Evolutionary conservation across 352 stramenopile genomes (phyloP).

Genomic region (Globisporangium splendens): DNA sequence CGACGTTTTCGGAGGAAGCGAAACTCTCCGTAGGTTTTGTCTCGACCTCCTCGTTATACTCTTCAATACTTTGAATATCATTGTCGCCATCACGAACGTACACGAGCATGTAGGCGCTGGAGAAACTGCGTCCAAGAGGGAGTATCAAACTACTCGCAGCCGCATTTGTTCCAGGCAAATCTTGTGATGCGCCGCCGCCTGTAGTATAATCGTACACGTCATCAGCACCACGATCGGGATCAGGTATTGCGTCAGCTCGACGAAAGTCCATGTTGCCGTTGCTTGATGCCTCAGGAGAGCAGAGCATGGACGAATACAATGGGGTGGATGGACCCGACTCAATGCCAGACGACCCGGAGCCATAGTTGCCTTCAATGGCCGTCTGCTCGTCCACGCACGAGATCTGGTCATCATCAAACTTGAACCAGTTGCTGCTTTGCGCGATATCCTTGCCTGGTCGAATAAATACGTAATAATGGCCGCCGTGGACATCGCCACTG

Average conservation of each 20-base stretch:
- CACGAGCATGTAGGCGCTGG: constrained; percentile 88
- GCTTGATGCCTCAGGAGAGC: constrained; percentile 33
- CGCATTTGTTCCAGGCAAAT: constrained; percentile 8
- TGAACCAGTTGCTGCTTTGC: constrained; percentile 69
- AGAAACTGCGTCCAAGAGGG: constrained; percentile 62
- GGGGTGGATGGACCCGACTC: constrained; percentile 33
- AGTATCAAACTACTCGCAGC: constrained; percentile 40
- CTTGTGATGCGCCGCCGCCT: background rate
- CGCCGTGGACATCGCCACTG: constrained; percentile 82
- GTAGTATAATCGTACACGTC: constrained; percentile 48
- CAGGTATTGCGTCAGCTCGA: constrained; percentile 34
- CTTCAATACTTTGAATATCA: constrained; percentile 55
- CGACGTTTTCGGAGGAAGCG: background rate
- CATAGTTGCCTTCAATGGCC: constrained; percentile 80
- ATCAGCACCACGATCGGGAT: constrained; percentile 13
- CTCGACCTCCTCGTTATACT: constrained; percentile 9
- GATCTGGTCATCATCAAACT: constrained; percentile 87
- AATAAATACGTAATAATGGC: constrained; percentile 90
- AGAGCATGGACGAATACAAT: constrained; percentile 52
- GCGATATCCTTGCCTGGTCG: constrained; percentile 64
- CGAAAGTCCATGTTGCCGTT: constrained; percentile 30
- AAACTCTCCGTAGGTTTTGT: background rate
- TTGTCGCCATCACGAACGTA: constrained; percentile 80
- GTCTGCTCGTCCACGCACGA: constrained; percentile 62
- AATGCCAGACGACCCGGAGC: constrained; percentile 26